phyloP scores from a whole-genome alignment of 208 protist species.

The Trypanosoma platydactyli region DNA sequence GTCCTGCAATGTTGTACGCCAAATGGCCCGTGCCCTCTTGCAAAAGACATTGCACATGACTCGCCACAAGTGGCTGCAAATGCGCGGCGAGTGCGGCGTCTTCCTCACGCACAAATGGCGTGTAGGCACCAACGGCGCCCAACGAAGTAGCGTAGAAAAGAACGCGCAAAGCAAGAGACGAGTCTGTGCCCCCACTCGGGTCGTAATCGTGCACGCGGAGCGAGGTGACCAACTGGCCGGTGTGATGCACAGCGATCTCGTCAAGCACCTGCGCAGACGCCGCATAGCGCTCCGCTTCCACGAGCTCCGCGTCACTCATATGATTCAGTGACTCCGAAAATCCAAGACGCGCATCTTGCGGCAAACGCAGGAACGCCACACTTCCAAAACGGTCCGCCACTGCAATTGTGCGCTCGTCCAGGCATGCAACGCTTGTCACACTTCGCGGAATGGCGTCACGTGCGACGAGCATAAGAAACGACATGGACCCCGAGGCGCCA shows the following conservation, averaged over 20 bases:
- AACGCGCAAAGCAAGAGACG: constrained; percentile 36
- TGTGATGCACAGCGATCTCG: constrained; percentile 65
- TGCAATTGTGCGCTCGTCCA: constrained; percentile 75
- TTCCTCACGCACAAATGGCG: constrained; percentile 66
- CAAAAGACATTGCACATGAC: constrained; percentile 40
- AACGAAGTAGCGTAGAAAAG: constrained; percentile 74
- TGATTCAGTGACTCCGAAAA: constrained; percentile 60
- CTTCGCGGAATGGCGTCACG: constrained; percentile 61
- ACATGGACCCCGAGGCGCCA: constrained; percentile 17
- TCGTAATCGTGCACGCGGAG: constrained; percentile 51
- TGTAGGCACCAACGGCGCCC: constrained; percentile 67
- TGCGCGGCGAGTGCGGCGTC: constrained; percentile 75
- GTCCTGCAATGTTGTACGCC: constrained; percentile 18
- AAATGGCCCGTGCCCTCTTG: constrained; percentile 19
- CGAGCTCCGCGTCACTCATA: constrained; percentile 55
- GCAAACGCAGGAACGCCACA: constrained; percentile 68
- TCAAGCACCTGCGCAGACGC: constrained; percentile 50
- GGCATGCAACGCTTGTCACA: constrained; percentile 54
- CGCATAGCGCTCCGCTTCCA: constrained; percentile 44
- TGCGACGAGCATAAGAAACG: constrained; percentile 66
- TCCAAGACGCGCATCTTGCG: constrained; percentile 43
- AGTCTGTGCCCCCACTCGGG: constrained; percentile 47
- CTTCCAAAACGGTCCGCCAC: constrained; percentile 71
- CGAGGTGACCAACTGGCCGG: constrained; percentile 65
- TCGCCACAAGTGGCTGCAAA: constrained; percentile 52